A percentile compares a stretch with the other conserved stretches of the same genome.
These are phyloP conservation scores for Colletotrichum agaves DNA, from an alignment of 2,329 filamentous ascomycete genomes.

Conservation along the genomic window DNA sequence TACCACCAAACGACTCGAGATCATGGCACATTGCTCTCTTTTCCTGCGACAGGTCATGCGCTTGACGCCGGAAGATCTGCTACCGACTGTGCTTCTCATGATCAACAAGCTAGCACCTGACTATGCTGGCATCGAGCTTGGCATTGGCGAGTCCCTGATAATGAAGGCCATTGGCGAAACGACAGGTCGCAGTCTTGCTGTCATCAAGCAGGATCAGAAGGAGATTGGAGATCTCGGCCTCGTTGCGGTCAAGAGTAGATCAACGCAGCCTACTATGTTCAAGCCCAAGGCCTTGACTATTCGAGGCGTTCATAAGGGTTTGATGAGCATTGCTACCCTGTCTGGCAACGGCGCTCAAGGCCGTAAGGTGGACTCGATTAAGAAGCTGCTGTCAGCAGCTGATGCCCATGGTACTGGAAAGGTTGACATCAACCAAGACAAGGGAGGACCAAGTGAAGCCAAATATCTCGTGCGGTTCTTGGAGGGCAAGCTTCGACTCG, in stretches of 20 bases:
- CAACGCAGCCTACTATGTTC: slow-evolving; percentile 98
- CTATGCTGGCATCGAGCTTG: slow-evolving; percentile 94
- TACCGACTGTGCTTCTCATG: slow-evolving; percentile 93
- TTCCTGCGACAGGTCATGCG: slow-evolving; percentile 96
- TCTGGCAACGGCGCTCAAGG: slow-evolving; percentile 89
- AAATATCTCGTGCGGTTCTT: slow-evolving; percentile 94
- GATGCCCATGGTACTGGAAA: slow-evolving; percentile 80
- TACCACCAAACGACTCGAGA: slow-evolving; percentile 90
- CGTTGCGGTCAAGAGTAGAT: slow-evolving; percentile 94
- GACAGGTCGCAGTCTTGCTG: slow-evolving; percentile 85
- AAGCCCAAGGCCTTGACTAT: slow-evolving; percentile 93
- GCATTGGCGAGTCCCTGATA: slow-evolving; percentile 97
- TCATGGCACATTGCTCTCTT: slow-evolving; percentile 86
- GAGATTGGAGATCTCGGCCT: slow-evolving; percentile 96
- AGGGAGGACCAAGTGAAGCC: slow-evolving; percentile 92
- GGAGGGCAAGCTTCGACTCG: slow-evolving; percentile 92
- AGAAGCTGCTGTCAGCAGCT: slow-evolving; percentile 92
- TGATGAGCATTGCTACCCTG: slow-evolving; percentile 89
- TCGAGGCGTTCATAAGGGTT: slow-evolving; percentile 83
- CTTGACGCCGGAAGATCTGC: slow-evolving; percentile 86
- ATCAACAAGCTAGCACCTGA: slow-evolving; percentile 98
- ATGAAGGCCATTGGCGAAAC: slow-evolving; percentile 98
- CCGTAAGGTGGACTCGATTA: slow-evolving; percentile 92
- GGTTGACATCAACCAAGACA: slow-evolving; percentile 90
- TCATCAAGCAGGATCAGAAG: slow-evolving; percentile 96